Base-by-base conservation (phyloP, 2,329 filamentous ascomycete species). In the Stemphylium beticola region DNA sequence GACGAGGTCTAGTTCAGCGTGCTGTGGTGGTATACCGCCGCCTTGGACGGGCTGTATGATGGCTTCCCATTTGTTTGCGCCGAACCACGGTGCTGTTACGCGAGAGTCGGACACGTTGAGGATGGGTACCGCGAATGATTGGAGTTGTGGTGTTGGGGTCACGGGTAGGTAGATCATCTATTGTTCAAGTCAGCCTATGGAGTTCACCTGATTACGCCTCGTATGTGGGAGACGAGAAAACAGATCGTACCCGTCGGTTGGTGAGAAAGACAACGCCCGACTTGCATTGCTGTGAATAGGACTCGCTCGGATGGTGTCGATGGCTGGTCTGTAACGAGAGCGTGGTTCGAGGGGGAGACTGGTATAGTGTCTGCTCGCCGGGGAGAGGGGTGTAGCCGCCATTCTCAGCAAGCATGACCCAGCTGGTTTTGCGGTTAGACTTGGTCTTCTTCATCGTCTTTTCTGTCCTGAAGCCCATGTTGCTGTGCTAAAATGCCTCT, bases 91-190 rank as follows among this genome's bases (percentile, higher is more conserved):
- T 2, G 93, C 91, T 29, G 88, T 87, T 57, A 96, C 90, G 69
- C 90, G 91, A 6, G 90, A 90, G 76, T 98, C 93, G 75, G 91
- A 86, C 39, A 96, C 85, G 72, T 93, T 93, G 60, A 96, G 84
- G 57, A 97, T 89, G 36, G 93, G 93, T 0, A 89, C 87, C 37
- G 92, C 92, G 77, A 98, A 97, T 44, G 92, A 96, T 74, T 93
- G 87, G 71, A 97, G 85, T 46, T 85, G 72, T 15, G 79, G 74
- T 15, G 88, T 90, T 4, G 87, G 83, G 53, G 86, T 83, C 48
- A 86, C 80, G 15, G 93, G 92, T 14, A 98, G 85, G 74, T 96
- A 98, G 62, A 98, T 88, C 64, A 98, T 83, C 90, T 96, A 49
- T 14, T n/a, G 39, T 5, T 9, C 14, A 42, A 14, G 32, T 60